Conservation (phyloP, 805 yeast genomes). For the Peterozyma xylosa region DNA sequence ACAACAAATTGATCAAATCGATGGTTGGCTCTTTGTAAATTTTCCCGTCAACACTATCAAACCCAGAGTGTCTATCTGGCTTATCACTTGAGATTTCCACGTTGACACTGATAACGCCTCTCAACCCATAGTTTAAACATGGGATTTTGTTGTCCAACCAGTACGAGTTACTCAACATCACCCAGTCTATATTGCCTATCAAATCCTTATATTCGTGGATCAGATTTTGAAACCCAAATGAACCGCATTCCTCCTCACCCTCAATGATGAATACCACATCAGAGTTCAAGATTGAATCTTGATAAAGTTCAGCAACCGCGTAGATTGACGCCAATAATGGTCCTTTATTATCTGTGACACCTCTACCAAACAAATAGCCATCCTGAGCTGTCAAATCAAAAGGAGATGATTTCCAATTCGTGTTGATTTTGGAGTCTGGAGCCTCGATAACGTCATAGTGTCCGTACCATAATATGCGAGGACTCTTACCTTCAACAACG, state of each 20-base stretch:
- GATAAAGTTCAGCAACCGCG: slow-evolving; percentile 70
- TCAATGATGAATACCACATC: slow-evolving; percentile 83
- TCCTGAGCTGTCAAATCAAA: slow-evolving; percentile 67
- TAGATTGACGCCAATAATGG: slow-evolving; percentile 82
- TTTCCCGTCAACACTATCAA: slow-evolving; percentile 97
- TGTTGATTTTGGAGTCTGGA: slow-evolving; percentile 28
- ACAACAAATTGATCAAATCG: slow-evolving; percentile 69
- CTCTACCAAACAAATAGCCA: slow-evolving; percentile 87
- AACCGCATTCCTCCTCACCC: slow-evolving; percentile 95
- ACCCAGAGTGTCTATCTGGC: slow-evolving; percentile 94
- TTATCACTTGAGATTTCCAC: slow-evolving; percentile 62
- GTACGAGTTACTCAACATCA: slow-evolving; percentile 81
- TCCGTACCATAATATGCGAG: slow-evolving; percentile 80
- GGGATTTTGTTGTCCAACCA: slow-evolving; percentile 91
- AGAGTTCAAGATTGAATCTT: slow-evolving; percentile 41
- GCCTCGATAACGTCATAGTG: slow-evolving; percentile 95
- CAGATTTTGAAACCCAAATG: slow-evolving; percentile 72
- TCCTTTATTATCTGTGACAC: slow-evolving; percentile 93
- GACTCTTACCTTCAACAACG: slow-evolving; percentile 9
- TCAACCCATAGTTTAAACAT: slow-evolving; percentile 86
- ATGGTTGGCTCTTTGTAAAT: slow-evolving; percentile 81
- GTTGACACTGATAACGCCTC: slow-evolving; percentile 85
- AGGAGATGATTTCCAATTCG: slow-evolving; percentile 73
- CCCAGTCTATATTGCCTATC: slow-evolving; percentile 82
- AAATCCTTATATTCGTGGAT: slow-evolving; percentile 40